Evolutionary conservation across 345 rosid species (phyloP), one percentile per base, ranked within the genome.

Genomic region (Populus pruinosa): DNA sequence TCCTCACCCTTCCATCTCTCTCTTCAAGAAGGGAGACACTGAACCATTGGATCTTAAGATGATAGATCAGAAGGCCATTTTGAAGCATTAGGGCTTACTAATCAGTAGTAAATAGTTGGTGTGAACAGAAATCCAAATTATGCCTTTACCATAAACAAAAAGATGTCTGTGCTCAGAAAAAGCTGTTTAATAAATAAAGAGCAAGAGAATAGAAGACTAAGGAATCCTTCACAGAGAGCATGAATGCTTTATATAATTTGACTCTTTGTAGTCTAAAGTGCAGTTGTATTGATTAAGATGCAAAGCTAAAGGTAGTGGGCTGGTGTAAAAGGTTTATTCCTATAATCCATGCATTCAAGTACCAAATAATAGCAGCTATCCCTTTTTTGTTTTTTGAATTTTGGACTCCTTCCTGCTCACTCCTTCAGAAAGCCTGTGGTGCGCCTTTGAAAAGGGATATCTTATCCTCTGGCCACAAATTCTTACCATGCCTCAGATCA

Each of bases 201-300:
- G 21, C 1, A 29, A 25, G 56, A 41, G 44, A 61, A 67, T 18
- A 66, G 29, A 33, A 55, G 65, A 68, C 80, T 70, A 74, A 72
- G 77, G 85, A 80, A 85, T 79, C 72, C 21, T 36, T 66, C 36
- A 33, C 36, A 33, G 82, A 77, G 75, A 77, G 73, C 62, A 82
- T 66, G 70, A 67, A 61, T 69, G 64, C 55, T 53, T 66, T 67
- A 65, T 50, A 25, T 27, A 23, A 72, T 81, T 87, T 85, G 90
- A 86, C 87, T 74, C 56, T 47, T 71, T 84, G 87, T 70, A 79
- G 81, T 73, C 71, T 81, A 85, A 90, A 86, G 88, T 76, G 80
- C 3, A 31, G 85, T 2, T 72, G 73, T 71, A 84, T 77, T 87
- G 83, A 87, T 85, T 78, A 79, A 81, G 86, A 82, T 81, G 86